Conservation (phyloP, 164 flowering plant species). For the Stephania cephalantha region DNA sequence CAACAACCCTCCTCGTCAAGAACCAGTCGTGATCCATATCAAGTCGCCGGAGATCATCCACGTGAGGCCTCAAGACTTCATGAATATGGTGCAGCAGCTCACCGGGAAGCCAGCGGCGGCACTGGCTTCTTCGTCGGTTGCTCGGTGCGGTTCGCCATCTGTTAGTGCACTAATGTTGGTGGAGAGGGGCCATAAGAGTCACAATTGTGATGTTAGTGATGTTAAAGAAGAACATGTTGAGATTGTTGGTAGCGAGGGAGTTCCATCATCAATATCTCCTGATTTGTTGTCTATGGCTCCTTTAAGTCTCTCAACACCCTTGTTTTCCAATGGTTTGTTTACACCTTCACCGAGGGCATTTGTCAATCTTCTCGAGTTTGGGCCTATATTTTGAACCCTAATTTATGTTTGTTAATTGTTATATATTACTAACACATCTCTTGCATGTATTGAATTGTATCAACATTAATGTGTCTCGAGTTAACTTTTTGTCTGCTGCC, state of each 20-base stretch:
- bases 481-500: too few species aligned
- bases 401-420: background rate
- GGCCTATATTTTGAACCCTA: conserved; percentile 3
- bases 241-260: conserved; percentile 20
- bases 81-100: conserved; percentile 38
- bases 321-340: background rate
- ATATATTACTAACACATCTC: background rate
- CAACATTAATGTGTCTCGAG: too few species aligned
- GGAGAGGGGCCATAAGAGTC: background rate
- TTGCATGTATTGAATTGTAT: too few species aligned
- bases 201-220: background rate
- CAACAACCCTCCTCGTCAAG: conserved; percentile 4
- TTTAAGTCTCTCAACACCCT: background rate
- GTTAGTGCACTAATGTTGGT: background rate
- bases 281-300: background rate
- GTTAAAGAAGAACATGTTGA: conserved; percentile 30
- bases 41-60: conserved; percentile 36
- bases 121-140: background rate
- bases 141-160: background rate
- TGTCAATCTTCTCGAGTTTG: conserved; percentile 9
- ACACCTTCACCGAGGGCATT: conserved; percentile 8
- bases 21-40: conserved; percentile 14
- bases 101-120: conserved; percentile 27
- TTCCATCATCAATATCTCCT: conserved; percentile 7
- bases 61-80: conserved; percentile 36